Percentiles rank a stretch among this genome's conserved stretches.
These are phyloP conservation scores for Sindora glabra DNA, from an alignment of 306 rosid species.

Conservation along the genomic window DNA sequence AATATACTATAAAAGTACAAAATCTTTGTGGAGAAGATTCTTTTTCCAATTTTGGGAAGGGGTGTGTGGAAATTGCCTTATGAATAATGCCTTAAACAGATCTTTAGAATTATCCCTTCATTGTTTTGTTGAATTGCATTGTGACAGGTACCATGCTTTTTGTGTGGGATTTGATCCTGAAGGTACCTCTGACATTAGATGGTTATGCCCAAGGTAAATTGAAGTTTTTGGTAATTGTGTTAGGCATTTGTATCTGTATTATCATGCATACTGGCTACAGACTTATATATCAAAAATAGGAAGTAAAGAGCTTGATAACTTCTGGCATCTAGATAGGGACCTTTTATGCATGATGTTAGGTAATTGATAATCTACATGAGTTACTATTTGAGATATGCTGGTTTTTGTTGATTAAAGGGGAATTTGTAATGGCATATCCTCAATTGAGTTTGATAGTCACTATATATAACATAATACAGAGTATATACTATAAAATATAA, in stretches of 20 bases:
- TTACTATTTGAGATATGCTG: conserved; percentile 1
- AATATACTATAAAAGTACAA: neutral
- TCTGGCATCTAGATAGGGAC: neutral
- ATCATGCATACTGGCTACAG: neutral
- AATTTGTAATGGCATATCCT: no score
- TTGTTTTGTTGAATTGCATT: conserved; percentile 21
- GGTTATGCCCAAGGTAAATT: conserved; percentile 96
- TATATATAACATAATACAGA: no score
- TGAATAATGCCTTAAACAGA: neutral
- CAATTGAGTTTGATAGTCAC: no score
- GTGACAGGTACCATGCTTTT: conserved; percentile 91
- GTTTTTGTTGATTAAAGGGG: no score
- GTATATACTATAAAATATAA: no score
- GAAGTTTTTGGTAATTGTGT: conserved; percentile 8
- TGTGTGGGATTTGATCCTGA: conserved; percentile 96
- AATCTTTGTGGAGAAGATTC: conserved; percentile 3
- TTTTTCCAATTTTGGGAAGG: neutral
- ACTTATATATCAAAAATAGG: neutral
- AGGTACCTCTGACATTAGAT: conserved; percentile 62
- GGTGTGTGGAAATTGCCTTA: neutral
- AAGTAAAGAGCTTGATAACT: neutral
- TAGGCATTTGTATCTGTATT: conserved; percentile 1
- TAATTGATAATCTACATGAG: conserved; percentile 2
- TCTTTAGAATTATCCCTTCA: conserved; percentile 10
- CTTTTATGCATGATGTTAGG: neutral